A percentile compares a stretch with the other conserved stretches of the same genome.
phyloP scores from a whole-genome alignment of 2,329 filamentous ascomycete genomes.

The Alternaria ethzedia region DNA sequence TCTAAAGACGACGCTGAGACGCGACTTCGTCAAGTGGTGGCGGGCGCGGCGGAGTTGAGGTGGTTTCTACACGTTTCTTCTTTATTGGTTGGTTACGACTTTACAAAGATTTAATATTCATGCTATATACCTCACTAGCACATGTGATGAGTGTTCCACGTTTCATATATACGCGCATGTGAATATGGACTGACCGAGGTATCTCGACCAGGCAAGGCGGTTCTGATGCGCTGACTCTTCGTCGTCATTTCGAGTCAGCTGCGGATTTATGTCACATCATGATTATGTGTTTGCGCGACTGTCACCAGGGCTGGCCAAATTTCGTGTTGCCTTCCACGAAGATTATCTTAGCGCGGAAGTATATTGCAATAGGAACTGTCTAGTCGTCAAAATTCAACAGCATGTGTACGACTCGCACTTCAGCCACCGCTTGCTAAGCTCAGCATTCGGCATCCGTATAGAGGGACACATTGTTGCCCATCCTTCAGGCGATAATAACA shows the following conservation, averaged over 20 bases:
- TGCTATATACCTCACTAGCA: neutral
- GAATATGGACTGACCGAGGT: neutral
- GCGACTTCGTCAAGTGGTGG: neutral
- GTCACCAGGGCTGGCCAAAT: neutral
- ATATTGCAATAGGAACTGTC: neutral
- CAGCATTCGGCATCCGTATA: neutral
- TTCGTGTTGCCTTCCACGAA: too few relatives aligned
- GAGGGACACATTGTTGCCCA: too few relatives aligned
- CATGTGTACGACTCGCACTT: neutral
- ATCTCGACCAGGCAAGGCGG: neutral
- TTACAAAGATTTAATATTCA: neutral
- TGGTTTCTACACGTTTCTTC: neutral
- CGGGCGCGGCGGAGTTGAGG: neutral
- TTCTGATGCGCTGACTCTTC: neutral
- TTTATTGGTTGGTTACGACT: neutral
- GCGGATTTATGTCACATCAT: neutral
- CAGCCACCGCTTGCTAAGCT: neutral
- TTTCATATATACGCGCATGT: neutral
- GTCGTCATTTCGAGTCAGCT: neutral
- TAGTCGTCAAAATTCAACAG: neutral
- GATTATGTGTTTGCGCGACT: neutral
- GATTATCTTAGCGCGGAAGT: too few relatives aligned
- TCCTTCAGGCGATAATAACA: too few relatives aligned
- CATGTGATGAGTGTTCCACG: neutral
- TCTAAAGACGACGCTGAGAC: neutral